phyloP scores from a whole-genome alignment of 2,329 filamentous ascomycete genomes.

The Colletotrichum navitas region DNA sequence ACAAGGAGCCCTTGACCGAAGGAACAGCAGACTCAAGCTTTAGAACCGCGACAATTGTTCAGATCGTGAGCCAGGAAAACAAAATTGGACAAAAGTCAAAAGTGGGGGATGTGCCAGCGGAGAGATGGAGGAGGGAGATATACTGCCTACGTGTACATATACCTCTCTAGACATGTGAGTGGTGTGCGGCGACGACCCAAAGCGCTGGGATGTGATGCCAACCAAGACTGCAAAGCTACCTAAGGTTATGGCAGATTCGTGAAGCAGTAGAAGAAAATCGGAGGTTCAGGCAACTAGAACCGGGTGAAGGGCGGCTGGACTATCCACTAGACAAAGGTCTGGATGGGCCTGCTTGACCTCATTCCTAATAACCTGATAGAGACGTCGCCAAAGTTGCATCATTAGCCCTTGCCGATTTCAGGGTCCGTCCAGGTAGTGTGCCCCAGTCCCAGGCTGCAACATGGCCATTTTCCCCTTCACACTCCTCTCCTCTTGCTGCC shows the following conservation, averaged over 20 bases:
- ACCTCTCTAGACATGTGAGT: background rate
- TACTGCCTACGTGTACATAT: slow-evolving; percentile 1
- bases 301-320: slow-evolving; percentile 11
- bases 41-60: background rate
- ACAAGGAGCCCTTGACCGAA: background rate
- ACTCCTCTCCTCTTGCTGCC: background rate
- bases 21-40: background rate
- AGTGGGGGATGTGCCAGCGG: background rate
- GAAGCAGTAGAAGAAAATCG: background rate
- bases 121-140: slow-evolving; percentile 15
- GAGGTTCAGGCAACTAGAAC: slow-evolving; percentile 11
- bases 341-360: slow-evolving; percentile 31
- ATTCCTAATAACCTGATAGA: slow-evolving; percentile 19
- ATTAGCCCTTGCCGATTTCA: background rate
- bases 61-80: background rate
- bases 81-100: background rate
- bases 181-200: background rate
- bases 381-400: slow-evolving; percentile 26
- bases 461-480: background rate
- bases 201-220: slow-evolving; percentile 25
- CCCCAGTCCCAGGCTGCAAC: background rate
- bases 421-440: background rate
- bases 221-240: background rate
- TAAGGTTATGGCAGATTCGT: slow-evolving; percentile 11
- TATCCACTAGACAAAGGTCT: slow-evolving; percentile 21